Percentiles rank a stretch among this genome's conserved stretches.
Conservation (phyloP, 805 yeast species). For the Candida saitoana region DNA sequence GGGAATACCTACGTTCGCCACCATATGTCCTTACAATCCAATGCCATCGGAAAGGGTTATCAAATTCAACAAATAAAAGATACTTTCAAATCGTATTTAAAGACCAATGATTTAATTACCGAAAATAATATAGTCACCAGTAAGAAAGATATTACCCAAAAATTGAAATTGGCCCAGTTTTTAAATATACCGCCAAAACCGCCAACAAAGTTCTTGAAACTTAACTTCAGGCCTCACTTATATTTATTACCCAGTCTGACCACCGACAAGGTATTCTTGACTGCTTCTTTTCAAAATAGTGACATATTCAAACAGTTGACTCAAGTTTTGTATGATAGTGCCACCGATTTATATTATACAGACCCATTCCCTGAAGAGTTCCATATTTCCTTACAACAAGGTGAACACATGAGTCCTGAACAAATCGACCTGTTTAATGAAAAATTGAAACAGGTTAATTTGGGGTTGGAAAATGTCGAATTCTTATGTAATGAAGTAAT, state of each 20-base stretch:
- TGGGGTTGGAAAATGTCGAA: constrained; percentile 3
- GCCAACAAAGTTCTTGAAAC: background rate
- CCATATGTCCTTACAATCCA: constrained; percentile 1
- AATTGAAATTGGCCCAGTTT: background rate
- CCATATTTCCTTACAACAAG: constrained; percentile 2
- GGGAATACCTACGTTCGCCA: background rate
- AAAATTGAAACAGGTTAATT: background rate
- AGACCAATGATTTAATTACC: background rate
- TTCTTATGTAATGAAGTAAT: constrained; percentile 1
- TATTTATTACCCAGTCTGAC: background rate
- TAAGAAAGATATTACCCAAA: background rate
- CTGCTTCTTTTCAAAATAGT: background rate
- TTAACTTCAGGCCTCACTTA: background rate
- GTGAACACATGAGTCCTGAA: background rate
- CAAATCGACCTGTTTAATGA: background rate
- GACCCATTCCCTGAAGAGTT: background rate
- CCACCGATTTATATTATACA: background rate
- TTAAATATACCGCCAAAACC: background rate
- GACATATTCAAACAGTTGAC: background rate
- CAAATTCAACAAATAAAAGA: background rate
- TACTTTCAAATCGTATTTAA: background rate
- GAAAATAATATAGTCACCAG: constrained; percentile 1
- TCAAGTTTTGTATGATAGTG: background rate
- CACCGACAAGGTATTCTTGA: constrained; percentile 1
- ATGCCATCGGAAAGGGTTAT: background rate